A percentile compares a stretch with the other conserved stretches of the same genome.
Conservation (phyloP, 306 rosid genomes). For the Spatholobus suberectus region DNA sequence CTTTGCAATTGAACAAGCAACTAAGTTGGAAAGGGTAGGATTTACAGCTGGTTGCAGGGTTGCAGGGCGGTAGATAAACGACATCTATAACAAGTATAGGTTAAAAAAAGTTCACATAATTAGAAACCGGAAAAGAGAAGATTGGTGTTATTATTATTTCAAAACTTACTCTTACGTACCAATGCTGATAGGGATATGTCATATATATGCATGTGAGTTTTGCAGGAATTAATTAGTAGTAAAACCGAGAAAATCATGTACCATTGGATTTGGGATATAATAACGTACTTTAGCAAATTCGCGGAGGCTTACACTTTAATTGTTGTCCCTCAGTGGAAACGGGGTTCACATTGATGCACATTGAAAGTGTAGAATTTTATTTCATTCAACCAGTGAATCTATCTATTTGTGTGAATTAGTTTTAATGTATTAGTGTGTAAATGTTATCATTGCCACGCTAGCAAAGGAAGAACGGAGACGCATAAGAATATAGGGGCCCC, state of each 20-base stretch:
- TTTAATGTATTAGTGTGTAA: too few relatives aligned
- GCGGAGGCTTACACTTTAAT: conserved; percentile 7
- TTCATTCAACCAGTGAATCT: background rate
- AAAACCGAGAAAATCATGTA: conserved; percentile 30
- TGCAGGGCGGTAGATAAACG: conserved; percentile 14
- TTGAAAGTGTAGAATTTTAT: background rate
- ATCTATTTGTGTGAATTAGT: background rate
- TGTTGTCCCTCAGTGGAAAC: conserved; percentile 12
- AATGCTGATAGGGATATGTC: conserved; percentile 42
- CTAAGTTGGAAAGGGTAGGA: conserved; percentile 16
- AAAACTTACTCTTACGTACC: conserved; percentile 3
- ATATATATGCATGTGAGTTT: conserved; percentile 48
- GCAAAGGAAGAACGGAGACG: background rate
- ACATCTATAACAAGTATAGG: background rate
- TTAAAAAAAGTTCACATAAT: conserved; percentile 15
- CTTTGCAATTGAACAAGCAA: conserved; percentile 46
- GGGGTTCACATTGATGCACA: background rate
- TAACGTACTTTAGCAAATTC: background rate
- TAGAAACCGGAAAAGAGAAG: background rate
- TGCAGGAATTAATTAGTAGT: conserved; percentile 40
- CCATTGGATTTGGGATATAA: conserved; percentile 28
- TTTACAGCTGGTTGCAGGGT: conserved; percentile 40
- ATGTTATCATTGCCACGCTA: conserved; percentile 16
- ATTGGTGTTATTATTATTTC: background rate
- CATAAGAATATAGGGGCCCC: background rate